These are phyloP conservation scores for Sicyos baderoa DNA, from an alignment of 306 rosid species.

Conservation along the genomic window DNA sequence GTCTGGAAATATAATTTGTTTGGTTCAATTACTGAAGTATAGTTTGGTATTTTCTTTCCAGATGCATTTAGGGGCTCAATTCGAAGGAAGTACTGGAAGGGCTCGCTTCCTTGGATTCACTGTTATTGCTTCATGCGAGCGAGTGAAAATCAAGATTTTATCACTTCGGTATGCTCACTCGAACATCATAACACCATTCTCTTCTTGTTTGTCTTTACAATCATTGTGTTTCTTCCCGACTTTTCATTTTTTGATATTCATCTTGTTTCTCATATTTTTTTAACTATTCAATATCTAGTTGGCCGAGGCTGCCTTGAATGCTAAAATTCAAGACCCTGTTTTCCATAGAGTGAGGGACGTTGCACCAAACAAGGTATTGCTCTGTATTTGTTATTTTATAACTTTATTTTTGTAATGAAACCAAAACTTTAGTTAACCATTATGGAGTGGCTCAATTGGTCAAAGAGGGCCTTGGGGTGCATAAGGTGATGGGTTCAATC, in stretches of 20 bases:
- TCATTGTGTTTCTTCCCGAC: neutral
- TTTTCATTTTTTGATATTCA: neutral
- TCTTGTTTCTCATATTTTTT: conserved; percentile 10
- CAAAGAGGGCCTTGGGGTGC: too few species aligned
- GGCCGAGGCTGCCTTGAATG: conserved; percentile 77
- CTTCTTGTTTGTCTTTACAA: neutral
- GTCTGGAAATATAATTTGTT: neutral
- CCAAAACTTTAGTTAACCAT: too few species aligned
- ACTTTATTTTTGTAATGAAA: neutral
- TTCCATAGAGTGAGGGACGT: conserved; percentile 92
- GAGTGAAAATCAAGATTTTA: conserved; percentile 54
- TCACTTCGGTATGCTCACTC: conserved; percentile 54
- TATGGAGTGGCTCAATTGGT: too few species aligned
- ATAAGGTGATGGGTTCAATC: too few species aligned
- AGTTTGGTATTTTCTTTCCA: conserved; percentile 21
- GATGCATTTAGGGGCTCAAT: conserved; percentile 68
- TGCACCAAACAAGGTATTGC: conserved; percentile 86
- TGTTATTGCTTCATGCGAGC: conserved; percentile 91
- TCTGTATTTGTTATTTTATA: neutral
- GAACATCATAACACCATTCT: neutral
- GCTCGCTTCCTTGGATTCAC: conserved; percentile 75
- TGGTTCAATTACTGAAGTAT: neutral
- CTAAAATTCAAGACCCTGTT: conserved; percentile 44
- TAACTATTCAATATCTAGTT: conserved; percentile 35
- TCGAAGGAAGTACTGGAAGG: conserved; percentile 63